Evolutionary conservation across 2,329 filamentous ascomycete genomes (phyloP), one percentile per base, ranked within the genome.

Genomic region (Arthrobotrys iridis): DNA sequence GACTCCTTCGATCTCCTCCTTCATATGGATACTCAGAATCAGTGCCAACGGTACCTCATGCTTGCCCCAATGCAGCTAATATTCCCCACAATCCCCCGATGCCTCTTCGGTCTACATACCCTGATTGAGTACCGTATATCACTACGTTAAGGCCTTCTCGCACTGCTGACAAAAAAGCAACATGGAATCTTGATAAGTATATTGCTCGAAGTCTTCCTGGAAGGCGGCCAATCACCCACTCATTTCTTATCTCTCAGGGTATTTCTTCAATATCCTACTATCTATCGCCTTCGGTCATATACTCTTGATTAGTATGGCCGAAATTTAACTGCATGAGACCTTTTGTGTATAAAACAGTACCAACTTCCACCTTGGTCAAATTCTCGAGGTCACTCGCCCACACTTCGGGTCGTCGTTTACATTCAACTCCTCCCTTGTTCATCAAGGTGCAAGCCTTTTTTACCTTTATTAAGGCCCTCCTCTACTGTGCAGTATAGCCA

Each of bases 311-410:
- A 22, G 50, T 26, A 59, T 60, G 6, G 6, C 24, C 35, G 22
- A 41, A 28, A 33, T 26, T 45, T 37, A 20, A 30, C 35, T 60
- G 30, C 55, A 35, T 24, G 48, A 46, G 37, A 11, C 20, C 28
- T 52, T 37, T 22, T 57, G 52, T 68, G 65, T 75, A 75, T 75
- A 75, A 75, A 75, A 50, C 71, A 63, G 46, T 67, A 24, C 63
- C 40, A 64, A 57, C 71, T 75, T 62, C 63, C 71, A 59, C 58
- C 57, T 33, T 68, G 57, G 71, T 68, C 48, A 20, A 24, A 4
- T 24, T 58, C 41, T 50, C 57, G 48, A 62, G 46, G 26, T 58
- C 15, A 46, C 15, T 11, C 13, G n/a, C 35, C 48, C 18, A 35
- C 43, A 5, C 15, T 55, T 40, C 18, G 18, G 45, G 18, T 11